Base-by-base conservation (phyloP, 805 yeast genomes). In the Ogataea salicorniae region DNA sequence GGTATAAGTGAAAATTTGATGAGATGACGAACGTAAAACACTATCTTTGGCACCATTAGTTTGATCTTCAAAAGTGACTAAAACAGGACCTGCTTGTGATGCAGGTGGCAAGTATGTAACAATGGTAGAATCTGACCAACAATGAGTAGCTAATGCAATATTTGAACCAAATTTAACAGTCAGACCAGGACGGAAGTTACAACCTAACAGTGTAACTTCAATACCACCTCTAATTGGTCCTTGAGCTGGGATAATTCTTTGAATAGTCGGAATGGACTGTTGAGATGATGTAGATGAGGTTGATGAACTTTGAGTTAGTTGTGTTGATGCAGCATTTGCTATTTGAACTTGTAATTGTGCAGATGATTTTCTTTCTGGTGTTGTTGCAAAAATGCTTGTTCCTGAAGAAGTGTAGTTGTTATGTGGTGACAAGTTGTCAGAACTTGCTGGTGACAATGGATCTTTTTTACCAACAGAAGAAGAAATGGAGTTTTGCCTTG, bases 201-300 rank as follows among this genome's bases (percentile, higher is more conserved):
- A 76, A 2, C 99, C 99, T 39, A 94, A 71, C 43, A 94, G 70
- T 0, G 99, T 94, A 7, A 94, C 87, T 64, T 94, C 99, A 39
- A 91, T 84, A 37, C 99, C 99, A 55, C 99, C 99, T 53, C 96
- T 77, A 13, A 90, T 78, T 9, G 97, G 96, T 2, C 99, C 99
- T 64, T 87, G 94, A 0, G 95, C 84, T 1, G 99, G 99, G 48
- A 94, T 91, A 11, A 94, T 84, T 49, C 96, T 76, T 63, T 89
- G 92, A 45, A 92, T 83, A 0, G 76, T 62, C 1, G 95, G 95
- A 13, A 23, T 26, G 34, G 31, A 26, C 31, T 60, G 39, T 37
- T 53, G 20, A 6, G 29, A 37, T 35, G 42, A 14, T n/a, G 51
- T 26, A 6, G 46, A 18, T 34, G 44, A 11, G 17, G 37, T 31